Evolutionary conservation across 2,329 filamentous ascomycete genomes (phyloP).

Genomic region (Ploettnerulaceae sp.): DNA sequence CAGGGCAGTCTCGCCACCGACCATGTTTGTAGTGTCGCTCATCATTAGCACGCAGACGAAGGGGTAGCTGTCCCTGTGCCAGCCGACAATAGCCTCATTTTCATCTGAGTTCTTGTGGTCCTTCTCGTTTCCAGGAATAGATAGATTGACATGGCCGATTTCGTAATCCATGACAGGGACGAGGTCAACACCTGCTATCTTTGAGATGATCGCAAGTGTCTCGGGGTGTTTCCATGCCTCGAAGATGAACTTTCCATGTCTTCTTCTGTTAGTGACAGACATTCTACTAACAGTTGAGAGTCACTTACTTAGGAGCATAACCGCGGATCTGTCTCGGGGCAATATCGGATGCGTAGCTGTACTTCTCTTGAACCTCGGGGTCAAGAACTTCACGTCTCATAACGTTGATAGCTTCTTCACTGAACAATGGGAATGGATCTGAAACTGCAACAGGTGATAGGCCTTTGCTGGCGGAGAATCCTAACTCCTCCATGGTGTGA

Average conservation of each 20-base stretch:
- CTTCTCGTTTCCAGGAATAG: constrained; percentile 34
- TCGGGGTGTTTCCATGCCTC: constrained; percentile 55
- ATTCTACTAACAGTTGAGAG: constrained; percentile 4
- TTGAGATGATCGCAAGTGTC: constrained; percentile 48
- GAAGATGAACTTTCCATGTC: constrained; percentile 60
- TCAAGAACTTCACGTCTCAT: constrained; percentile 60
- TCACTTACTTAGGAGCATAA: constrained; percentile 50
- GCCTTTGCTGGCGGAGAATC: constrained; percentile 48
- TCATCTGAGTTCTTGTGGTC: constrained; percentile 22
- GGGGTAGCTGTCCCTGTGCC: constrained; percentile 48
- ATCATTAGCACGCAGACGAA: constrained; percentile 50
- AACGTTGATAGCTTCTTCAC: constrained; percentile 52
- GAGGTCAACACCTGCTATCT: constrained; percentile 53
- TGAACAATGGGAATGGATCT: constrained; percentile 61
- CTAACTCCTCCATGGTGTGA: constrained; percentile 58
- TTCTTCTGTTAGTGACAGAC: constrained; percentile 29
- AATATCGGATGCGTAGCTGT: constrained; percentile 54
- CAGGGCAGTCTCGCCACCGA: constrained; percentile 54
- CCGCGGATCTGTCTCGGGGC: constrained; percentile 50
- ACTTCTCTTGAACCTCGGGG: constrained; percentile 51
- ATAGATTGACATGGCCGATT: constrained; percentile 54
- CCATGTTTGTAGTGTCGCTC: constrained; percentile 43
- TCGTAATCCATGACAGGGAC: constrained; percentile 53
- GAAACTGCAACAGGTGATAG: constrained; percentile 60
- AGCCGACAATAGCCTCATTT: constrained; percentile 38